Evolutionary conservation across 202 grass and related monocot genomes (phyloP).

Genomic region (Bolboschoenoplectus hybrid): DNA sequence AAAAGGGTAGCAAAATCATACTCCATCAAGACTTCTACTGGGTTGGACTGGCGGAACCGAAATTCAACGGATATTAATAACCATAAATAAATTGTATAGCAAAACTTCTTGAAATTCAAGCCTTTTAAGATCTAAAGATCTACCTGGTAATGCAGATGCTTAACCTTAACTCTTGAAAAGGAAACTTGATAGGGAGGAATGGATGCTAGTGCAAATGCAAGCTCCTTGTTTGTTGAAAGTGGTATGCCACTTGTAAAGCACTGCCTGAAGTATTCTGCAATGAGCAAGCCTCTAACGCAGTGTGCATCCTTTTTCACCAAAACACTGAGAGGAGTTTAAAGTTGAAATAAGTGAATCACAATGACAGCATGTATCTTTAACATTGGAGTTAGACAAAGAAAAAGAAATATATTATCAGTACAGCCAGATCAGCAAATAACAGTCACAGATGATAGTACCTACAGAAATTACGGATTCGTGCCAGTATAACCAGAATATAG

Average conservation of each 20-base stretch:
- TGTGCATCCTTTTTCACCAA: slow-evolving; percentile 67
- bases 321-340: slow-evolving; percentile 38
- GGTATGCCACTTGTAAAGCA: slow-evolving; percentile 73
- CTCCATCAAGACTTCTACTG: neutral
- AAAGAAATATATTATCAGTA: slow-evolving; percentile 3
- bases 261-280: slow-evolving; percentile 80
- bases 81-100: neutral
- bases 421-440: neutral
- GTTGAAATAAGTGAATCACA: slow-evolving; percentile 37
- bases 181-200: slow-evolving; percentile 77
- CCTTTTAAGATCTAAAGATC: neutral
- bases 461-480: neutral
- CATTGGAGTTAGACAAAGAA: neutral
- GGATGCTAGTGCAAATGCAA: slow-evolving; percentile 85
- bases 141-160: slow-evolving; percentile 85
- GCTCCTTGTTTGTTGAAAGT: slow-evolving; percentile 77
- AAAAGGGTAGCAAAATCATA: neutral
- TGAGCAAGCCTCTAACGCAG: slow-evolving; percentile 52
- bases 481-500: neutral
- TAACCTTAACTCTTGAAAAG: slow-evolving; percentile 72
- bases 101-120: slow-evolving; percentile 21
- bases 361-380: neutral
- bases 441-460: neutral
- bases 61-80: neutral
- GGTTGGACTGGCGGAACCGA: too few relatives aligned